Evolutionary conservation across 2,329 filamentous ascomycete species (phyloP).

Genomic region (Eutypa lata): DNA sequence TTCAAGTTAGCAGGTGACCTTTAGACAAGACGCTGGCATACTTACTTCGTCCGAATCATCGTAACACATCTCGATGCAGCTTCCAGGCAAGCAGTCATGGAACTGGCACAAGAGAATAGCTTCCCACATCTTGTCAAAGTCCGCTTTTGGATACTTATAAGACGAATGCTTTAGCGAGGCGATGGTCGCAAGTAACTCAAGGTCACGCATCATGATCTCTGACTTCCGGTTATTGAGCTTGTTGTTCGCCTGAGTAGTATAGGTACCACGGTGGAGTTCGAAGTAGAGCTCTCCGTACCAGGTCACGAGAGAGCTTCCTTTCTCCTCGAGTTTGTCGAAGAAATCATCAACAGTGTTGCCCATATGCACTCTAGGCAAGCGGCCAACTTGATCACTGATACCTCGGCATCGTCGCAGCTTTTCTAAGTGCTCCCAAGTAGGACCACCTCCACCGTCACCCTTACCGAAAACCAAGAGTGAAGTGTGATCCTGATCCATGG

Average conservation of each 20-base stretch:
- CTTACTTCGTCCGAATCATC: slow-evolving; percentile 82
- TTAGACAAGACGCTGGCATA: neutral
- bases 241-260: slow-evolving; percentile 96
- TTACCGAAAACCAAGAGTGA: slow-evolving; percentile 94
- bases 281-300: slow-evolving; percentile 99
- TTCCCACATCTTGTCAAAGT: slow-evolving; percentile 98
- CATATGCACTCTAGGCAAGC: slow-evolving; percentile 83
- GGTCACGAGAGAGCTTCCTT: slow-evolving; percentile 75
- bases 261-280: slow-evolving; percentile 93
- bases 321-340: slow-evolving; percentile 81
- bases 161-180: slow-evolving; percentile 68
- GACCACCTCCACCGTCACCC: slow-evolving; percentile 92
- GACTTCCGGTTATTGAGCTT: slow-evolving; percentile 89
- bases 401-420: slow-evolving; percentile 91
- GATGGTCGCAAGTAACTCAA: slow-evolving; percentile 84
- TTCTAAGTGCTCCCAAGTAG: slow-evolving; percentile 90
- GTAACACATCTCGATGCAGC: slow-evolving; percentile 96
- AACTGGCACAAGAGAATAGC: slow-evolving; percentile 89
- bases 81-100: slow-evolving; percentile 94
- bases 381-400: slow-evolving; percentile 80
- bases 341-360: slow-evolving; percentile 91
- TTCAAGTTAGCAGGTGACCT: neutral
- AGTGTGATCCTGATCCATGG: slow-evolving; percentile 86
- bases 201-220: slow-evolving; percentile 79
- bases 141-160: slow-evolving; percentile 89